Conservation (phyloP, 345 rosid genomes). For the Eutrema japonicum region DNA sequence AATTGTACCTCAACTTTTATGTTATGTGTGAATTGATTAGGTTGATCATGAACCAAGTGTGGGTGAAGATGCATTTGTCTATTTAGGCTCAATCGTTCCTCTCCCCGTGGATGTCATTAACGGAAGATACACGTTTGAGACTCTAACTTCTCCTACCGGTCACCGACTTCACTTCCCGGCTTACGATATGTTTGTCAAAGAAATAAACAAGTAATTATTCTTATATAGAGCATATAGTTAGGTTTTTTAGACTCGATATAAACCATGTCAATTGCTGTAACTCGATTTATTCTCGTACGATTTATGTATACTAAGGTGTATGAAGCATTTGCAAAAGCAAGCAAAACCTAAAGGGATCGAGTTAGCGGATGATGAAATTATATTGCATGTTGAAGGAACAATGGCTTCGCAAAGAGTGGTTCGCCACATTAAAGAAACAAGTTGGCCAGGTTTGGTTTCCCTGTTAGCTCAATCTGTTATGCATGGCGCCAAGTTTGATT, state of each 20-base stretch:
- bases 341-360: slow-evolving; percentile 68
- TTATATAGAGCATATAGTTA: neutral
- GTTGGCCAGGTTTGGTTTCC: slow-evolving; percentile 77
- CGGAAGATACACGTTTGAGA: slow-evolving; percentile 84
- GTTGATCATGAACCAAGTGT: slow-evolving; percentile 72
- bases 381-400: slow-evolving; percentile 92
- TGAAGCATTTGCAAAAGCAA: slow-evolving; percentile 76
- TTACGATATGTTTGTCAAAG: slow-evolving; percentile 72
- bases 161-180: slow-evolving; percentile 79
- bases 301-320: slow-evolving; percentile 50
- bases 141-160: slow-evolving; percentile 75
- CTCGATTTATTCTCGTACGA: neutral
- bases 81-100: slow-evolving; percentile 75
- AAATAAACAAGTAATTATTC: slow-evolving; percentile 63
- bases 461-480: neutral
- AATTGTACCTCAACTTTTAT: neutral
- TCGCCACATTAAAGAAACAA: slow-evolving; percentile 80
- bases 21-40: slow-evolving; percentile 46
- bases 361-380: slow-evolving; percentile 81
- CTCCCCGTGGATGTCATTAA: slow-evolving; percentile 67
- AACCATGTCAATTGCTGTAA: neutral
- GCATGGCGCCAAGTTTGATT: neutral
- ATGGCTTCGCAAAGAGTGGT: slow-evolving; percentile 79
- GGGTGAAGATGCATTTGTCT: slow-evolving; percentile 84
- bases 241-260: neutral